These are phyloP conservation scores for Lichtheimia ornata DNA, from an alignment of 371 early-diverging fungal genomes.

Conservation along the genomic window DNA sequence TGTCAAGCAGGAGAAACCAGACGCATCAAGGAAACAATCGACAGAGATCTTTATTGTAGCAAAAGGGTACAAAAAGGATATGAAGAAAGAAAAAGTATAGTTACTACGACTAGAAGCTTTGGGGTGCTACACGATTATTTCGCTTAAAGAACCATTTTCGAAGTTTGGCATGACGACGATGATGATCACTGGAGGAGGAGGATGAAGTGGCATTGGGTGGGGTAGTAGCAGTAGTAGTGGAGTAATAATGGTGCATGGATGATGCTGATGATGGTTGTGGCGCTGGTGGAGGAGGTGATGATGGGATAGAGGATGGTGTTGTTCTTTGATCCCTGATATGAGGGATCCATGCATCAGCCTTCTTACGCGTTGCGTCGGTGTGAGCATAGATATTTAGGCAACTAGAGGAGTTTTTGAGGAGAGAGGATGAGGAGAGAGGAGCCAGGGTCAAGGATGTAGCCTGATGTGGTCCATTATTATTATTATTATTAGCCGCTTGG, in stretches of 20 bases:
- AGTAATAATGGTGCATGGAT: neutral
- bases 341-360: conserved; percentile 28
- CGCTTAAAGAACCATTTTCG: conserved; percentile 18
- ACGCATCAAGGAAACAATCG: conserved; percentile 71
- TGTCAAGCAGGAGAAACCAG: conserved; percentile 68
- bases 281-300: conserved; percentile 3
- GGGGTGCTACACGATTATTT: conserved; percentile 16
- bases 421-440: neutral
- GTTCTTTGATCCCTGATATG: neutral
- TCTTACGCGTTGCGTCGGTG: conserved; percentile 10
- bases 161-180: neutral
- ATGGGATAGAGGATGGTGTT: neutral
- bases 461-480: neutral
- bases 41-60: conserved; percentile 83
- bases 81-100: neutral
- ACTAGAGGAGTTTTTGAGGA: conserved; percentile 14
- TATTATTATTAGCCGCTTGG: too few relatives aligned
- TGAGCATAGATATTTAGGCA: conserved; percentile 12
- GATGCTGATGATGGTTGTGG: neutral
- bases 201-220: neutral
- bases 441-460: neutral
- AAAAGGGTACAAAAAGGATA: conserved; percentile 25
- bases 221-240: neutral
- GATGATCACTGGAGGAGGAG: conserved; percentile 2
- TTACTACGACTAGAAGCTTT: neutral